These are phyloP conservation scores for Rubroboletus pulcherrimus DNA, from an alignment of 768 basidiomycete genomes.

Conservation along the genomic window DNA sequence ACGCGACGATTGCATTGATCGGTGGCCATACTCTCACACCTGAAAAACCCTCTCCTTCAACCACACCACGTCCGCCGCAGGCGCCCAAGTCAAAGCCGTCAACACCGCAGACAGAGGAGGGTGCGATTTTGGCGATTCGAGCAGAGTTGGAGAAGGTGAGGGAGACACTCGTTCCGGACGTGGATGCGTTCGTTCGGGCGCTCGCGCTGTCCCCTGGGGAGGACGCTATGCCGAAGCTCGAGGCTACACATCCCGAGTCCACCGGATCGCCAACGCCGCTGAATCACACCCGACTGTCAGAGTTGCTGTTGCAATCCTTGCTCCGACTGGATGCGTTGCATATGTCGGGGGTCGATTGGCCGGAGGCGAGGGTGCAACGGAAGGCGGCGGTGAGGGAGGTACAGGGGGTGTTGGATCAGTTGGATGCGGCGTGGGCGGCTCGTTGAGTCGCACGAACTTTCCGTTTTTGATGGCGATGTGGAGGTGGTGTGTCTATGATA, in stretches of 20 bases:
- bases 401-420: slow-evolving; percentile 73
- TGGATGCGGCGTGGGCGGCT: slow-evolving; percentile 67
- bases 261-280: slow-evolving; percentile 5
- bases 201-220: slow-evolving; percentile 11
- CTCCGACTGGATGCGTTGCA: slow-evolving; percentile 80
- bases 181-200: slow-evolving; percentile 51
- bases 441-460: slow-evolving; percentile 9
- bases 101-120: slow-evolving; percentile 36
- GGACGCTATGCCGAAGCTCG: neutral
- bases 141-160: slow-evolving; percentile 48
- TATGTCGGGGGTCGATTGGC: slow-evolving; percentile 67
- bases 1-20: slow-evolving; percentile 70
- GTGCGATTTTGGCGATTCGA: slow-evolving; percentile 33
- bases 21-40: slow-evolving; percentile 38
- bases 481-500: neutral
- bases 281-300: slow-evolving; percentile 64
- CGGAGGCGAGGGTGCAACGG: slow-evolving; percentile 70
- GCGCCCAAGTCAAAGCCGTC: neutral
- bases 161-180: slow-evolving; percentile 48
- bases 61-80: neutral
- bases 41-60: neutral
- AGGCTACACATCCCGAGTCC: neutral
- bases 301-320: slow-evolving; percentile 82
- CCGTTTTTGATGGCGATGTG: neutral
- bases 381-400: slow-evolving; percentile 86